These are phyloP conservation scores for Aspergillus terreus DNA, from an alignment of 2,329 filamentous ascomycete genomes.

Conservation along the genomic window DNA sequence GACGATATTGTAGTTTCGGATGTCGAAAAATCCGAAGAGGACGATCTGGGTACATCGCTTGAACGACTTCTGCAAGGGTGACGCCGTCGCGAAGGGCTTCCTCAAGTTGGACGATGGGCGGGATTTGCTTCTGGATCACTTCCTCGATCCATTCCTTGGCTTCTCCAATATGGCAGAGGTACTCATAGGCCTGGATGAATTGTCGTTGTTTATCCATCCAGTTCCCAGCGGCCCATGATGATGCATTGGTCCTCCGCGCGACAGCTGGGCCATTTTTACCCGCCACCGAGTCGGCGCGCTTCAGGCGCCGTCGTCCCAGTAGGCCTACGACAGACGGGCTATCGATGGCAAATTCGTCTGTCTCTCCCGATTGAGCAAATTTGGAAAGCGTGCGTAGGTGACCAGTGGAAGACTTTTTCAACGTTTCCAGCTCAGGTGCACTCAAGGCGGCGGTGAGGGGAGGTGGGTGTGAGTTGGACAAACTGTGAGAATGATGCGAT, in stretches of 20 bases:
- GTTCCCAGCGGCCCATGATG: conserved; percentile 76
- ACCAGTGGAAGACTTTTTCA: conserved; percentile 84
- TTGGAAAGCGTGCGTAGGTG: conserved; percentile 84
- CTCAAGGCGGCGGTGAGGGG: conserved; percentile 48
- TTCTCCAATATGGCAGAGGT: conserved; percentile 97
- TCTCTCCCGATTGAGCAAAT: conserved; percentile 69
- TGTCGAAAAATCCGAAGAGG: conserved; percentile 80
- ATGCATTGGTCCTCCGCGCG: conserved; percentile 51
- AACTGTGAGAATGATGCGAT: conserved; percentile 27
- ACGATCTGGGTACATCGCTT: conserved; percentile 75
- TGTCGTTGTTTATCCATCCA: conserved; percentile 99
- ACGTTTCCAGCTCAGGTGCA: conserved; percentile 70
- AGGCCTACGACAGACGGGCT: conserved; percentile 85
- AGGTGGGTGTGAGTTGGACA: conserved; percentile 29
- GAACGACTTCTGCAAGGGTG: conserved; percentile 89
- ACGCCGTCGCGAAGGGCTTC: conserved; percentile 90
- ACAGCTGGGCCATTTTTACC: conserved; percentile 46
- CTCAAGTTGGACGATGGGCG: conserved; percentile 89
- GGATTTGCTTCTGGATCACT: conserved; percentile 77
- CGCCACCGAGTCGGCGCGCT: conserved; percentile 59
- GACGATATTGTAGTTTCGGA: conserved; percentile 81
- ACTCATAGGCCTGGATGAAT: conserved; percentile 95
- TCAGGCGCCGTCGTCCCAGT: conserved; percentile 76
- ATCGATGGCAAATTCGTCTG: conserved; percentile 77
- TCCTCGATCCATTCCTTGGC: conserved; percentile 99